A percentile compares a stretch with the other conserved stretches of the same genome.
These are phyloP conservation scores for Aphanomyces euteiches DNA, from an alignment of 352 stramenopile species.

Conservation along the genomic window DNA sequence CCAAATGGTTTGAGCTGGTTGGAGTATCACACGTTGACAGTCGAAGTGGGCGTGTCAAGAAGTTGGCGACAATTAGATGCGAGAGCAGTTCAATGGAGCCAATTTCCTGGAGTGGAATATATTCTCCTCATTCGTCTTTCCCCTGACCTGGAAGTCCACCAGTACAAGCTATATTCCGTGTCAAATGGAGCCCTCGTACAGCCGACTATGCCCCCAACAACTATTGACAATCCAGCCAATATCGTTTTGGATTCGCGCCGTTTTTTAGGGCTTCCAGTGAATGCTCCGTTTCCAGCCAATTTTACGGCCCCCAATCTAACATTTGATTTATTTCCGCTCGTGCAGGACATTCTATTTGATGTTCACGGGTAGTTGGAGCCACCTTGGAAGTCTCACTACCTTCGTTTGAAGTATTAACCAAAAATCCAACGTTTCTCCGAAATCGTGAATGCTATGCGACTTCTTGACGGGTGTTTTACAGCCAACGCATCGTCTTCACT, in stretches of 20 bases:
- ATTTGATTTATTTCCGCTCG: neutral
- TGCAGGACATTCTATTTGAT: neutral
- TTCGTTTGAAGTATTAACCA: too few species aligned
- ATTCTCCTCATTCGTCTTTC: constrained; percentile 31
- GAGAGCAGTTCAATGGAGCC: constrained; percentile 32
- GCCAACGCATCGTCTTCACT: too few species aligned
- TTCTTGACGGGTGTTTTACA: too few species aligned
- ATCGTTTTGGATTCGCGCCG: neutral
- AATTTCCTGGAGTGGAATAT: constrained; percentile 33
- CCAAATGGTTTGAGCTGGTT: neutral
- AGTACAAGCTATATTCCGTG: constrained; percentile 23
- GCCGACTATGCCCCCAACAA: neutral
- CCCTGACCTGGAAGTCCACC: constrained; percentile 8
- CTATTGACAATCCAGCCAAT: neutral
- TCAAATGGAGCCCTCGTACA: neutral
- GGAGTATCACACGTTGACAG: constrained; percentile 36
- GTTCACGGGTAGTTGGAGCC: too few species aligned
- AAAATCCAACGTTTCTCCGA: too few species aligned
- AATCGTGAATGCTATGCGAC: too few species aligned
- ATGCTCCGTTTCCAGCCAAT: neutral
- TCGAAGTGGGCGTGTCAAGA: constrained; percentile 34
- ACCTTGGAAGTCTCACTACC: neutral
- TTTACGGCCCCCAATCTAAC: constrained; percentile 1
- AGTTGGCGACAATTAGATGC: constrained; percentile 28
- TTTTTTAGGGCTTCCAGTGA: neutral